Conservation (phyloP, 495 filamentous ascomycete species). For the Clohesyomyces aquaticus region DNA sequence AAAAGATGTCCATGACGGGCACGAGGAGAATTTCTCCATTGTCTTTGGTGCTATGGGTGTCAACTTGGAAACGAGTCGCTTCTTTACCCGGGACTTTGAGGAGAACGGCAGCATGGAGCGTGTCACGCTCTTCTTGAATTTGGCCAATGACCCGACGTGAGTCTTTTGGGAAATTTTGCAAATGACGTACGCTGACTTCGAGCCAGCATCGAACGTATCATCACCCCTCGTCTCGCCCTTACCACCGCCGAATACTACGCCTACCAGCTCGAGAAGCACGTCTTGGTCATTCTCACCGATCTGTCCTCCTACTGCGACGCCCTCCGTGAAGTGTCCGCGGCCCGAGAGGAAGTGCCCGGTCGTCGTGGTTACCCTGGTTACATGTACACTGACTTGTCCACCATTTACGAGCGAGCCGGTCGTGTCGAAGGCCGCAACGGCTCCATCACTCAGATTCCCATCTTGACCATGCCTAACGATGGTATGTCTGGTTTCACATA, state of each 20-base stretch:
- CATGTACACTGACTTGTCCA: slow-evolving; percentile 99
- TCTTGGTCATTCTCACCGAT: slow-evolving; percentile 97
- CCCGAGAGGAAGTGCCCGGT: slow-evolving; percentile 98
- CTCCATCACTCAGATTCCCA: slow-evolving; percentile 98
- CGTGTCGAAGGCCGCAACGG: slow-evolving; percentile 97
- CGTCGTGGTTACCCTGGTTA: slow-evolving; percentile 99
- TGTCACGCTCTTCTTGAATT: slow-evolving; percentile 95
- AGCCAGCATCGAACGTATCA: slow-evolving; percentile 95
- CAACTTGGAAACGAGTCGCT: slow-evolving; percentile 97
- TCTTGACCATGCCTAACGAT: slow-evolving; percentile 99
- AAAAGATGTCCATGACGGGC: slow-evolving; percentile 94
- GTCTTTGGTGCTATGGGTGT: slow-evolving; percentile 99
- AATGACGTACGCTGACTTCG: slow-evolving; percentile 18
- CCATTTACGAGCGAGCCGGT: slow-evolving; percentile 98
- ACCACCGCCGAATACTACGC: slow-evolving; percentile 99
- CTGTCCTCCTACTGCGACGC: slow-evolving; percentile 98
- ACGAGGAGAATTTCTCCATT: slow-evolving; percentile 99
- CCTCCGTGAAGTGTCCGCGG: slow-evolving; percentile 95
- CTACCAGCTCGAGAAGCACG: slow-evolving; percentile 99
- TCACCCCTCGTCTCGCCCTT: slow-evolving; percentile 96
- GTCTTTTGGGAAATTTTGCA: slow-evolving; percentile 35
- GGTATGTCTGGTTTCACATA: slow-evolving; percentile 51
- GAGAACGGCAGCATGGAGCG: slow-evolving; percentile 99
- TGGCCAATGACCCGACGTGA: slow-evolving; percentile 98
- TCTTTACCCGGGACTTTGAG: slow-evolving; percentile 98